Conservation (phyloP, 1,139 yeast genomes). For the Candida frijolesensis region DNA sequence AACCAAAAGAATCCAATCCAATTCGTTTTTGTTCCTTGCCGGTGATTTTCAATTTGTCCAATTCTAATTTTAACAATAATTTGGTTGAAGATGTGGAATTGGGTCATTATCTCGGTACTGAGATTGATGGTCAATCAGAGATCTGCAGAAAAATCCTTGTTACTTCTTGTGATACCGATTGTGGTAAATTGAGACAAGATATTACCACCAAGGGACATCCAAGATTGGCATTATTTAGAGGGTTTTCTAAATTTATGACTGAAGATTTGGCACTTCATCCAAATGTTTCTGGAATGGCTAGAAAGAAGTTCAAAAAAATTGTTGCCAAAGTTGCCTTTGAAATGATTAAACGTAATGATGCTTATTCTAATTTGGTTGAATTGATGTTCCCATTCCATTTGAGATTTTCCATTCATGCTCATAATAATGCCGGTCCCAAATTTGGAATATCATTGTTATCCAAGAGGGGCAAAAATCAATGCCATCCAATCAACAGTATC, state of each 20-base stretch:
- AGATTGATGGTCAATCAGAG: constrained; percentile 37
- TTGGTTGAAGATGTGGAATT: constrained; percentile 26
- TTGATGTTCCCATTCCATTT: constrained; percentile 59
- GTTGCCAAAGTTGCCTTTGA: constrained; percentile 60
- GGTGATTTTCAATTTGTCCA: constrained; percentile 33
- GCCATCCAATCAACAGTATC: constrained; percentile 36
- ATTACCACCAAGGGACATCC: constrained; percentile 49
- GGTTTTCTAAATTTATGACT: constrained; percentile 60
- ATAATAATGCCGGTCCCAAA: constrained; percentile 58
- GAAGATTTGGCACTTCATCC: constrained; percentile 54
- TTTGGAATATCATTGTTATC: constrained; percentile 53
- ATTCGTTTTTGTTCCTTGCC: constrained; percentile 38
- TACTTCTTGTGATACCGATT: constrained; percentile 43
- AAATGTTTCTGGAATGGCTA: constrained; percentile 38
- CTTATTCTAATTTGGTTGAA: constrained; percentile 64
- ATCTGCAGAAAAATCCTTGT: constrained; percentile 40
- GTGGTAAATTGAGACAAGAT: constrained; percentile 36
- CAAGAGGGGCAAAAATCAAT: constrained; percentile 34
- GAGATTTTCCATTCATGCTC: constrained; percentile 64
- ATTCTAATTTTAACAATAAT: constrained; percentile 19
- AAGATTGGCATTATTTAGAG: constrained; percentile 53
- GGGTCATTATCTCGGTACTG: constrained; percentile 37
- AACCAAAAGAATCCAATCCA: constrained; percentile 23
- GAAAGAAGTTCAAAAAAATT: constrained; percentile 51
- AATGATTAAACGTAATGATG: constrained; percentile 66